Base-by-base conservation (phyloP, 768 basidiomycete species). In the Goffeauzyma gilvescens region DNA sequence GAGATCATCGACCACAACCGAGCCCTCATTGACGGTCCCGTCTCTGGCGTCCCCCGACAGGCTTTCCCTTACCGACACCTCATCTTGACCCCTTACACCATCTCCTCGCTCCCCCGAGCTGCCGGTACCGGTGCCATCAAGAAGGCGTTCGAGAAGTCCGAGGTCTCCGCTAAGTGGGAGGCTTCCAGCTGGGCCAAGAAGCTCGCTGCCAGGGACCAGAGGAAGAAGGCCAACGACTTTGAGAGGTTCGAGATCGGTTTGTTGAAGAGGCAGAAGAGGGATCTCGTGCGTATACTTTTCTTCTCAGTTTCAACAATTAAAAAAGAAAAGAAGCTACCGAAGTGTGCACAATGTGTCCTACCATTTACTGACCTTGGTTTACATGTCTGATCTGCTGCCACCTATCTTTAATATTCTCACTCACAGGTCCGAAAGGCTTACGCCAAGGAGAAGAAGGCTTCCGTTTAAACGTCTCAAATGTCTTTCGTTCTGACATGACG, bases 1-100 rank as follows among this genome's bases (percentile, higher is more conserved):
- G 87, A 96, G 67, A 89, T 96, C 67, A 89, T 96, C 52, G 93
- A 96, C 75, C 90, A 96, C 74, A 90, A 87, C 72, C 77, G 89
- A 64, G 90, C 89, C 25, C 75, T 98, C 62, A 76, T 96, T 59
- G 90, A 96, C 67, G 89, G 89, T 34, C 89, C 93, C 41, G 73
- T 74, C 26, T 85, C 87, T 46, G 75, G 72, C 49, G 89, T 98
- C 41, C 79, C 90, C 54, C 84, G 93, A 57, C 90, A 93, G 67
- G 61, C 80, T 21, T 82, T 77, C 71, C 75, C 83, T 52, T 95
- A 81, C 77, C 81, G 81, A 64, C 79, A 93, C 68, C 72, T 95
- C 57, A 74, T 78, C 62, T 81, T 98, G 60, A 95, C 87, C 18
- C 79, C 82, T 45, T 70, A 87, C 66, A 69, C 74, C 54, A 70